phyloP scores from a whole-genome alignment of 1,139 yeast genomes.

The Magnusiomyces sp. region DNA sequence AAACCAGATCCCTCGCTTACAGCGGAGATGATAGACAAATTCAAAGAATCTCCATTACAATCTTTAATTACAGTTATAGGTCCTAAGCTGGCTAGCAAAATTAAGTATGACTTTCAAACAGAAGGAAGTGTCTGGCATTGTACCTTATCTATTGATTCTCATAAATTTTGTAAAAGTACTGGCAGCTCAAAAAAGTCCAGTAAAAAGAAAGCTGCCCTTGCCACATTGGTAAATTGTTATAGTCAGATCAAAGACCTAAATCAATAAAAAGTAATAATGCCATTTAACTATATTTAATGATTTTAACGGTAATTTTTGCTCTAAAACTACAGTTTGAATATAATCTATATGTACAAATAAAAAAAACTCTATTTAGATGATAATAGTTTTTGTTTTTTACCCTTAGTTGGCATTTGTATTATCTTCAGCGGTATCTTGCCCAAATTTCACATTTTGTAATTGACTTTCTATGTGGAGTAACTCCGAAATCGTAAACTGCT shows the following conservation, averaged over 20 bases:
- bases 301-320: too few relatives aligned
- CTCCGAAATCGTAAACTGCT: too few relatives aligned
- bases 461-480: too few relatives aligned
- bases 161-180: constrained; percentile 1
- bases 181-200: constrained; percentile 12
- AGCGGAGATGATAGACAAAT: neutral
- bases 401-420: neutral
- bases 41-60: neutral
- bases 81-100: neutral
- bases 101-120: neutral
- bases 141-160: constrained; percentile 4
- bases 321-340: too few relatives aligned
- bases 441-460: too few relatives aligned
- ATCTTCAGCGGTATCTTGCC: too few relatives aligned
- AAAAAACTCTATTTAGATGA: neutral
- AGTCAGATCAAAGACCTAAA: neutral
- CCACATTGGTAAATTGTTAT: constrained; percentile 6
- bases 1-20: neutral
- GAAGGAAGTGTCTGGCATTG: constrained; percentile 1
- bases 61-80: neutral
- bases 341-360: too few relatives aligned
- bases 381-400: neutral
- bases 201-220: constrained; percentile 11
- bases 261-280: too few relatives aligned
- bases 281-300: too few relatives aligned